These are phyloP conservation scores for Verticillium dahliae DNA, from an alignment of 2,329 filamentous ascomycete species.

Conservation along the genomic window DNA sequence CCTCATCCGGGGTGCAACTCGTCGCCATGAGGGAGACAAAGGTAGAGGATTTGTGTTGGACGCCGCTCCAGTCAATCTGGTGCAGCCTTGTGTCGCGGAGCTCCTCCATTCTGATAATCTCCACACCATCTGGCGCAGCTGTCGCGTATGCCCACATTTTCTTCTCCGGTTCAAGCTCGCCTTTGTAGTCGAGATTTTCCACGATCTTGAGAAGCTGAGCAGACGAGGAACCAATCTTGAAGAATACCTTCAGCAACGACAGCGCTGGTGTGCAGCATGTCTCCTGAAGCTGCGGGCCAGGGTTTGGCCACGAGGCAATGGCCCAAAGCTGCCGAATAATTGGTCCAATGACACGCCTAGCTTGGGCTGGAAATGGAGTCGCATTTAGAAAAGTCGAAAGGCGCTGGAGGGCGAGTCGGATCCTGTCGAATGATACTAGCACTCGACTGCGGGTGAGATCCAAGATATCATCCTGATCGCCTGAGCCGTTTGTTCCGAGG, in stretches of 20 bases:
- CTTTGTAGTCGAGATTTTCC: conserved; percentile 48
- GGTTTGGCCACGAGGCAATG: conserved; percentile 43
- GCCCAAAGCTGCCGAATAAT: conserved; percentile 58
- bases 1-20: conserved; percentile 46
- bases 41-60: conserved; percentile 40
- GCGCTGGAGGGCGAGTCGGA: conserved; percentile 46
- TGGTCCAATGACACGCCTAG: conserved; percentile 53
- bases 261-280: conserved; percentile 38
- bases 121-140: conserved; percentile 39
- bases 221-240: conserved; percentile 48
- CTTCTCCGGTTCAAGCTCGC: conserved; percentile 26
- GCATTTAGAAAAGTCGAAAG: conserved; percentile 51
- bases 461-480: conserved; percentile 30
- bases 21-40: conserved; percentile 44
- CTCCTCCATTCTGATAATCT: conserved; percentile 30
- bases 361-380: conserved; percentile 60
- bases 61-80: conserved; percentile 31
- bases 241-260: conserved; percentile 47
- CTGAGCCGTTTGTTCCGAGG: not conserved
- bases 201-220: conserved; percentile 44
- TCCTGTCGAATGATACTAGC: conserved; percentile 37
- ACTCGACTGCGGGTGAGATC: conserved; percentile 35
- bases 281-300: conserved; percentile 24
- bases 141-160: conserved; percentile 46
- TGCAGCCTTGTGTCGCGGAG: conserved; percentile 15